Conservation (phyloP, 805 yeast genomes). For the Candida palmyrensis region DNA sequence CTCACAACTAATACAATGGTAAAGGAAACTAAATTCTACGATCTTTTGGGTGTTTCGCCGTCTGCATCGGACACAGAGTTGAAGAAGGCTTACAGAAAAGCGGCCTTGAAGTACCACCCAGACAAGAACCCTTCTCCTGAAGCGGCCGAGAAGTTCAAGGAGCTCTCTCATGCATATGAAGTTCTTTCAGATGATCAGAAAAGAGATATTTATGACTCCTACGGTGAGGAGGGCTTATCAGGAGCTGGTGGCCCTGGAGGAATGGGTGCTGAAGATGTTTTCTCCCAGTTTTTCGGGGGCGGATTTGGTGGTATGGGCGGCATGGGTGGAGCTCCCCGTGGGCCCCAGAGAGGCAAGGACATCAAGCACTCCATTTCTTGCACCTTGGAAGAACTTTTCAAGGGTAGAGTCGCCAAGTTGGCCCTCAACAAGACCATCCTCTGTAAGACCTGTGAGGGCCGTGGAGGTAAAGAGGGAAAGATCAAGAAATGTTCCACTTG, state of each 20-base stretch:
- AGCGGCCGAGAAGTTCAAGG: constrained; percentile 94
- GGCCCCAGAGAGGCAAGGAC: constrained; percentile 87
- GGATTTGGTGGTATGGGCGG: constrained; percentile 54
- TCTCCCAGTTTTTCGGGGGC: constrained; percentile 77
- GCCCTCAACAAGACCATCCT: constrained; percentile 88
- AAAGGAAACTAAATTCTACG: constrained; percentile 75
- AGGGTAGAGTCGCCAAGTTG: constrained; percentile 90
- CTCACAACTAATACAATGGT: too few relatives aligned
- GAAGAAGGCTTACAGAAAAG: constrained; percentile 77
- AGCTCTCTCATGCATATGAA: constrained; percentile 83
- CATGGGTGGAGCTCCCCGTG: constrained; percentile 63
- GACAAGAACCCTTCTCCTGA: constrained; percentile 82
- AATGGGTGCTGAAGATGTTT: constrained; percentile 66
- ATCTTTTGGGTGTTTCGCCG: constrained; percentile 65
- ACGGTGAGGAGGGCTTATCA: constrained; percentile 87
- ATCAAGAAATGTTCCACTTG: constrained; percentile 84
- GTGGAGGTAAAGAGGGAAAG: constrained; percentile 91
- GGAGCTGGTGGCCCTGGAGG: constrained; percentile 57
- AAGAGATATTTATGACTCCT: constrained; percentile 83
- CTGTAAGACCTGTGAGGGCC: constrained; percentile 87
- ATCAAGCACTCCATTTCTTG: constrained; percentile 84
- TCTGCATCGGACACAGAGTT: constrained; percentile 66
- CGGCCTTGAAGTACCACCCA: constrained; percentile 79
- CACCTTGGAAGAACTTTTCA: constrained; percentile 87
- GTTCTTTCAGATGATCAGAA: constrained; percentile 82